Conservation (phyloP, 2,329 filamentous ascomycete genomes). For the Exophiala spinifera region DNA sequence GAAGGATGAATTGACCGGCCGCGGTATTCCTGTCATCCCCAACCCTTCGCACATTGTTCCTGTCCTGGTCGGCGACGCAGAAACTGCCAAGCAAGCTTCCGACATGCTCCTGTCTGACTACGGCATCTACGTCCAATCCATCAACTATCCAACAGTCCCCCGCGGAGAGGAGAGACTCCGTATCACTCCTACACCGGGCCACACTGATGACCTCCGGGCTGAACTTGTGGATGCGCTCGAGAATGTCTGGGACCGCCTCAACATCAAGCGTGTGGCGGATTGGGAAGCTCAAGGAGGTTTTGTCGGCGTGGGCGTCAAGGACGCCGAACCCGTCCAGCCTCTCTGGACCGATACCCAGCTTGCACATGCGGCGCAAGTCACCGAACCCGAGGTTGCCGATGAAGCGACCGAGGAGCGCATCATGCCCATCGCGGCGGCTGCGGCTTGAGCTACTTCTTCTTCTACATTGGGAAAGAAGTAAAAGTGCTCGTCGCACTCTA, state of each 20-base stretch:
- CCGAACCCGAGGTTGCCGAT: constrained; percentile 12
- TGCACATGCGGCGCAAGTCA: constrained; percentile 15
- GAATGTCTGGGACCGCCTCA: constrained; percentile 80
- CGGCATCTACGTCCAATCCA: constrained; percentile 94
- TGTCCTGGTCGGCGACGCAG: constrained; percentile 88
- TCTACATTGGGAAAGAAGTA: not conserved
- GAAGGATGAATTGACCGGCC: constrained; percentile 73
- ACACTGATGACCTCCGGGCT: constrained; percentile 78
- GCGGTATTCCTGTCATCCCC: constrained; percentile 92
- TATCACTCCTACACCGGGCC: constrained; percentile 92
- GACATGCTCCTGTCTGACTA: constrained; percentile 88
- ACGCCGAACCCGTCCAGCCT: constrained; percentile 60
- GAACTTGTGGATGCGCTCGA: constrained; percentile 82
- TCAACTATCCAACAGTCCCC: constrained; percentile 98
- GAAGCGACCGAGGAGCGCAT: constrained; percentile 12
- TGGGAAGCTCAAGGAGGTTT: constrained; percentile 92
- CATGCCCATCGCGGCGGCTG: constrained; percentile 26
- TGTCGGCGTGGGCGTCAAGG: constrained; percentile 81
- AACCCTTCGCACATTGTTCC: constrained; percentile 97
- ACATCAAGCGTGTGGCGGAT: constrained; percentile 87
- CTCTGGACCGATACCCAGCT: constrained; percentile 92
- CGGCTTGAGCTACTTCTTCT: constrained; percentile 21
- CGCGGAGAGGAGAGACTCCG: constrained; percentile 96
- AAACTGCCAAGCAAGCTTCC: constrained; percentile 84
- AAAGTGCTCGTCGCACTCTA: constrained; percentile 18